Evolutionary conservation across 139 green algal genomes (phyloP).

Genomic region (Pseudopediastrum boryanum): DNA sequence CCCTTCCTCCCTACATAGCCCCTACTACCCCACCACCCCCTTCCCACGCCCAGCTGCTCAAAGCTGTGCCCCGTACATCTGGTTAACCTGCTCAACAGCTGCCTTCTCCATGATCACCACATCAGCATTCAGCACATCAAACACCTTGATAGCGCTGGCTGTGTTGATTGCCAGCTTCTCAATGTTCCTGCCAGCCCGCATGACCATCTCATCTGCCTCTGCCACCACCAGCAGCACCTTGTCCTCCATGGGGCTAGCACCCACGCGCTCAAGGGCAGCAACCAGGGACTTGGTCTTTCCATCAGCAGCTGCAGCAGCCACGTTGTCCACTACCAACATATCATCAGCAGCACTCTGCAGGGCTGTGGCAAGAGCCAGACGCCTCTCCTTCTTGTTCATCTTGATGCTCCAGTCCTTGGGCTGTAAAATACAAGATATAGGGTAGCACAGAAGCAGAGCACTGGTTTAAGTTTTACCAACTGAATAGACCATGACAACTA

Average conservation of each 20-base stretch:
- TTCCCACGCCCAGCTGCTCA: too few relatives aligned
- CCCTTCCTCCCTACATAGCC: too few relatives aligned
- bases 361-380: constrained; percentile 91
- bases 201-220: constrained; percentile 63
- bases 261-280: constrained; percentile 64
- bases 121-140: constrained; percentile 93
- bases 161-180: constrained; percentile 69
- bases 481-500: too few relatives aligned
- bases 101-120: constrained; percentile 89
- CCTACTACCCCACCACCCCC: too few relatives aligned
- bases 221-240: constrained; percentile 81
- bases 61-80: too few relatives aligned
- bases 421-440: too few relatives aligned
- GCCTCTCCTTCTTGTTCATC: constrained; percentile 99
- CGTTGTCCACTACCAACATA: constrained; percentile 86
- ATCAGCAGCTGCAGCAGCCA: constrained; percentile 47
- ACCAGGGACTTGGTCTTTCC: constrained; percentile 91
- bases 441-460: too few relatives aligned
- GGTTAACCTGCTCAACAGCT: constrained; percentile 63
- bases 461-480: too few relatives aligned
- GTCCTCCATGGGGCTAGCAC: constrained; percentile 58
- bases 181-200: constrained; percentile 70
- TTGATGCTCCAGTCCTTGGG: constrained; percentile 96
- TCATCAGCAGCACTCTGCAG: constrained; percentile 86
- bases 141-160: constrained; percentile 63